Conservation (phyloP, 1,139 yeast genomes). For the Protomyces inouyei region DNA sequence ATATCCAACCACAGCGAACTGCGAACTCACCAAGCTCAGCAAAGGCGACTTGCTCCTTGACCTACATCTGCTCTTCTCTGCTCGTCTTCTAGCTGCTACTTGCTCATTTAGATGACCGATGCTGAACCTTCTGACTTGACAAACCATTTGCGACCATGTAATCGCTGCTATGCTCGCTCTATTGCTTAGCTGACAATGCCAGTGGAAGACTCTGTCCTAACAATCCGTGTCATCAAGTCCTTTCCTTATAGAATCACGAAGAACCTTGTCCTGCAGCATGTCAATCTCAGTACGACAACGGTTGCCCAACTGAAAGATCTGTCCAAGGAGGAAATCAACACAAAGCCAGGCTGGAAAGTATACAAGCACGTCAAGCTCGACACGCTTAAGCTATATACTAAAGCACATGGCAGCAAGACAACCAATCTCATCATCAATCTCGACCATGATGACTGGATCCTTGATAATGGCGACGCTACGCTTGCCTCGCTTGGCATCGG, state of each 20-base stretch:
- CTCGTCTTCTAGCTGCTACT: neutral
- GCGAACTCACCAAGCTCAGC: no score
- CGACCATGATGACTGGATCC: constrained; percentile 70
- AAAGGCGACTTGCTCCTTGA: no score
- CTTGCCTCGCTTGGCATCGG: constrained; percentile 64
- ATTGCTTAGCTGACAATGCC: neutral
- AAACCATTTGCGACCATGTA: neutral
- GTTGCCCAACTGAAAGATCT: constrained; percentile 55
- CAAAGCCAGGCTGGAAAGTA: constrained; percentile 16
- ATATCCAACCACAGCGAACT: no score
- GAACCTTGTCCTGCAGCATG: constrained; percentile 65
- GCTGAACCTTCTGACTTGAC: neutral
- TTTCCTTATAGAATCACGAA: constrained; percentile 89
- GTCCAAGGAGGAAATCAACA: constrained; percentile 32
- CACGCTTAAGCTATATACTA: constrained; percentile 71
- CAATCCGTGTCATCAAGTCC: constrained; percentile 81
- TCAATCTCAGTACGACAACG: constrained; percentile 67
- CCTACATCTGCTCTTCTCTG: no score
- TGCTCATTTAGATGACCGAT: neutral
- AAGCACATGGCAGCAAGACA: constrained; percentile 82
- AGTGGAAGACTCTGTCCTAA: constrained; percentile 62
- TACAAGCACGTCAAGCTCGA: constrained; percentile 17
- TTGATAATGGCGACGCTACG: constrained; percentile 46
- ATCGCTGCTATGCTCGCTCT: neutral
- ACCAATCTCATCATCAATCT: constrained; percentile 87